These are phyloP conservation scores for Dipteronia sinensis DNA, from an alignment of 345 rosid species.

Conservation along the genomic window DNA sequence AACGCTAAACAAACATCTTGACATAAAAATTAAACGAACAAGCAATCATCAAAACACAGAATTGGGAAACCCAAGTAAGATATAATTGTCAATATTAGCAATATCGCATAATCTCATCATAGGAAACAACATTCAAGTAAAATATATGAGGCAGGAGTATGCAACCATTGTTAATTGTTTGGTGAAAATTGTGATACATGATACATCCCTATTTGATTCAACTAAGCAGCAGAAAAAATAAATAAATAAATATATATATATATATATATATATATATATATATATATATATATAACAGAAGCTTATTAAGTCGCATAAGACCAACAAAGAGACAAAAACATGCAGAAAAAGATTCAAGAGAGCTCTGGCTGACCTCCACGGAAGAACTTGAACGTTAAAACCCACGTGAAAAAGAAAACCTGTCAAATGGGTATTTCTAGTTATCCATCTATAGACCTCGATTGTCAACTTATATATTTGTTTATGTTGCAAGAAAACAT, in stretches of 20 bases:
- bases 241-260: neutral
- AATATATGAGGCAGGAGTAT: constrained; percentile 13
- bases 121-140: constrained; percentile 19
- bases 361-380: constrained; percentile 38
- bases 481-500: constrained; percentile 9
- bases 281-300: neutral
- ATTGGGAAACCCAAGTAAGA: constrained; percentile 10
- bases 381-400: constrained; percentile 47
- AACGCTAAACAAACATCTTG: neutral
- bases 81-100: constrained; percentile 8
- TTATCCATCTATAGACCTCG: constrained; percentile 37
- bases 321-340: constrained; percentile 11
- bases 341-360: constrained; percentile 17
- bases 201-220: constrained; percentile 10
- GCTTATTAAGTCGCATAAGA: constrained; percentile 19
- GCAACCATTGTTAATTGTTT: constrained; percentile 23
- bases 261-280: neutral
- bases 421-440: constrained; percentile 29
- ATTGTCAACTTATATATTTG: constrained; percentile 31
- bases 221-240: neutral
- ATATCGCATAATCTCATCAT: constrained; percentile 5
- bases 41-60: constrained; percentile 12
- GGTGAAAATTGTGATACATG: constrained; percentile 15
- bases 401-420: constrained; percentile 43
- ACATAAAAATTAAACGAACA: constrained; percentile 10